phyloP scores from a whole-genome alignment of 257 asterid genomes.

The Jaltomata sinuosa region DNA sequence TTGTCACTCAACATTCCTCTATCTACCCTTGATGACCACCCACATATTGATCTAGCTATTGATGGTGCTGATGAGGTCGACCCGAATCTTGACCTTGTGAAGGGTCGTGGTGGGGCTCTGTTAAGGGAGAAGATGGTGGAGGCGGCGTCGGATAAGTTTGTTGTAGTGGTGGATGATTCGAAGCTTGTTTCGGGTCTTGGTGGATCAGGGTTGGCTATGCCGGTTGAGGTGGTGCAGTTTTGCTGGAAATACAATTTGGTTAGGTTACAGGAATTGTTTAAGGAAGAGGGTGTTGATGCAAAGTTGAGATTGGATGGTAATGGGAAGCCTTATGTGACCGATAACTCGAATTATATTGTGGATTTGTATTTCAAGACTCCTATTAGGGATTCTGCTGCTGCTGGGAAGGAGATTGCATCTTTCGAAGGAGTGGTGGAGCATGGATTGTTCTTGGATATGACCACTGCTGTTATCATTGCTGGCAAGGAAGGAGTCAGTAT shows the following conservation, averaged over 20 bases:
- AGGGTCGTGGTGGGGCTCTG: conserved; percentile 95
- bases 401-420: conserved; percentile 64
- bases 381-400: conserved; percentile 57
- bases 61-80: conserved; percentile 97
- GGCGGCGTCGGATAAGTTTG: conserved; percentile 78
- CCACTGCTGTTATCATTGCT: conserved; percentile 66
- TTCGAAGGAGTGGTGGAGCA: conserved; percentile 85
- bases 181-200: conserved; percentile 73
- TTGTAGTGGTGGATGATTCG: conserved; percentile 83
- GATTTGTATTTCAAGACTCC: conserved; percentile 90
- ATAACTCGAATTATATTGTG: conserved; percentile 77
- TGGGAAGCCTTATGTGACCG: conserved; percentile 83
- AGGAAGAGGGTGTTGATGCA: conserved; percentile 69
- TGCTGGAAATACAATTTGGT: conserved; percentile 69
- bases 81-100: conserved; percentile 77
- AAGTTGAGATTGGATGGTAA: conserved; percentile 52
- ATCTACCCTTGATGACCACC: conserved; percentile 60
- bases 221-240: conserved; percentile 89
- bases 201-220: conserved; percentile 93
- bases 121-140: conserved; percentile 93
- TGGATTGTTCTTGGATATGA: conserved; percentile 53
- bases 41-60: conserved; percentile 64
- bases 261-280: conserved; percentile 58
- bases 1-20: conserved; percentile 50
- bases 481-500: conserved; percentile 60